Conservation (phyloP, 768 basidiomycete genomes). For the Austroboletus eburneus region DNA sequence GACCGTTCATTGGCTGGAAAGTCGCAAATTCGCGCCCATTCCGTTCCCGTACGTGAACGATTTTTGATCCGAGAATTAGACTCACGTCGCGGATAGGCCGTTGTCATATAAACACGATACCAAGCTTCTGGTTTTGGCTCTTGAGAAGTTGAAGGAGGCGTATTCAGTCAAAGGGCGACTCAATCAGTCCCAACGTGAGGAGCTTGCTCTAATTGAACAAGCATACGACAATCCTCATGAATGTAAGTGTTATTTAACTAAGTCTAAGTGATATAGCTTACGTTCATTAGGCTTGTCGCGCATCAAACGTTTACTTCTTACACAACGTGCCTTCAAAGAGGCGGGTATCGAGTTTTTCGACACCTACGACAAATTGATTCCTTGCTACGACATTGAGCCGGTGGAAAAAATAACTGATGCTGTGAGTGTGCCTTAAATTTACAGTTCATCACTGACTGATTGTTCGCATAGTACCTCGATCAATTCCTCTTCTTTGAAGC, state of each 20-base stretch:
- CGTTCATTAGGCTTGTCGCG: constrained; percentile 68
- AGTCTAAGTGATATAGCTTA: constrained; percentile 2
- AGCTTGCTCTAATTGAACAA: constrained; percentile 96
- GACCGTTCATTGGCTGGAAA: constrained; percentile 98
- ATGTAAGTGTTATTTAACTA: constrained; percentile 44
- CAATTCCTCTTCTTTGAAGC: constrained; percentile 99
- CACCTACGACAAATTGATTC: constrained; percentile 97
- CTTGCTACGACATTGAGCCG: constrained; percentile 98
- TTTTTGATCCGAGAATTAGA: neutral
- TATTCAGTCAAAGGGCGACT: constrained; percentile 97
- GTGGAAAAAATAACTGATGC: constrained; percentile 99
- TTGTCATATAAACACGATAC: constrained; percentile 99
- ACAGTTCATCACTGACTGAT: constrained; percentile 9
- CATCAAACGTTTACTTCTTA: constrained; percentile 94
- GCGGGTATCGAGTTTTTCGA: constrained; percentile 96
- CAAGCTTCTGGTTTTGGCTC: constrained; percentile 90
- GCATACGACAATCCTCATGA: constrained; percentile 99
- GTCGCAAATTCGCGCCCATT: constrained; percentile 96
- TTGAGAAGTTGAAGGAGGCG: constrained; percentile 98
- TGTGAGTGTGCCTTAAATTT: constrained; percentile 38
- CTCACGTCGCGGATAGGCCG: constrained; percentile 46
- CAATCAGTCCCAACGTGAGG: constrained; percentile 97
- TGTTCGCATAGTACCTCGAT: constrained; percentile 68
- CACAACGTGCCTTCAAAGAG: constrained; percentile 98
- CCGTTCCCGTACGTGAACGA: constrained; percentile 78